Conservation (phyloP, 2,329 filamentous ascomycete genomes). For the Biscogniauxia mediterranea region DNA sequence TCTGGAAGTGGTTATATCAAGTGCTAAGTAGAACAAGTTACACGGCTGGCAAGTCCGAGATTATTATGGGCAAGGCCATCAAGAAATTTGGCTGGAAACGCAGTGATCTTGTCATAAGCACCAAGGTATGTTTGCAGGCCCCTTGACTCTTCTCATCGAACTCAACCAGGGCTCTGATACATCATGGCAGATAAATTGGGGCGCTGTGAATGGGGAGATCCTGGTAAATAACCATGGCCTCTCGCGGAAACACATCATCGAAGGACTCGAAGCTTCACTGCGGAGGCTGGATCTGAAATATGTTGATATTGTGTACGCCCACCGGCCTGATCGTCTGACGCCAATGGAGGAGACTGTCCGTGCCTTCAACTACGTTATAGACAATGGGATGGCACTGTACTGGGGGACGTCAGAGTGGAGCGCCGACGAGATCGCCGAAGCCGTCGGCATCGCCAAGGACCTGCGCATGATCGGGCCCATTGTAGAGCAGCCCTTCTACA, state of each 20-base stretch:
- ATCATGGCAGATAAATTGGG: constrained; percentile 33
- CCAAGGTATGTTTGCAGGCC: constrained; percentile 43
- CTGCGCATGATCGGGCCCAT: constrained; percentile 57
- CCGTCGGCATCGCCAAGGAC: constrained; percentile 50
- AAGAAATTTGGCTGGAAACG: constrained; percentile 52
- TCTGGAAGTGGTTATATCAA: background rate
- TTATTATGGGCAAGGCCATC: constrained; percentile 50
- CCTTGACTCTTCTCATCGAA: background rate
- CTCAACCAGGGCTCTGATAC: background rate
- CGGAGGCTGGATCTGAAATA: constrained; percentile 62
- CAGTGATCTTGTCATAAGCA: constrained; percentile 53
- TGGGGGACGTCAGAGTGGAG: constrained; percentile 64
- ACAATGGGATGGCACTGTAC: constrained; percentile 61
- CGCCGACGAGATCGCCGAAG: constrained; percentile 58
- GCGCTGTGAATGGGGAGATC: constrained; percentile 27
- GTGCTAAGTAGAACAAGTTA: constrained; percentile 20
- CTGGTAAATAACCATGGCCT: constrained; percentile 46
- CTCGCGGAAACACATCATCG: constrained; percentile 50
- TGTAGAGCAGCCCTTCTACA: constrained; percentile 55
- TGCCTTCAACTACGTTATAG: constrained; percentile 47
- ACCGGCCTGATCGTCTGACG: constrained; percentile 56
- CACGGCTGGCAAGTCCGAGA: constrained; percentile 46
- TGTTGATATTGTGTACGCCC: constrained; percentile 63
- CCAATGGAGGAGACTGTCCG: constrained; percentile 63
- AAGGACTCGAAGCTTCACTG: constrained; percentile 58